Base-by-base conservation (phyloP, 345 rosid genomes). In the Acer campestre region DNA sequence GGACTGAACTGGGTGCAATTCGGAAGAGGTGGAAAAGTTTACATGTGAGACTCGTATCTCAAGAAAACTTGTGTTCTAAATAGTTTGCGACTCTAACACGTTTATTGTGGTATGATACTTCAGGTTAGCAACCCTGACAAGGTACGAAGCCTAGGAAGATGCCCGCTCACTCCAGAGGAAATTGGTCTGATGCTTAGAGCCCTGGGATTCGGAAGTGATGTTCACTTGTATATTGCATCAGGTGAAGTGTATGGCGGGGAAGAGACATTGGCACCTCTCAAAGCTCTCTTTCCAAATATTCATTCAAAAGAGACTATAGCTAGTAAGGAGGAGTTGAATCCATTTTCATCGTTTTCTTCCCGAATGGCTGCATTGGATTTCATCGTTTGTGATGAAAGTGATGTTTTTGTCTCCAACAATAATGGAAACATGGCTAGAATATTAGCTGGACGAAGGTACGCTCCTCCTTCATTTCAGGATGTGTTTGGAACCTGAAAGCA, bases 341-440 rank as follows among this genome's bases (percentile, higher is more conserved):
- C 89, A 10, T 93, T 93, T 78, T 78, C 85, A n/a, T 68, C 89
- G 10, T 92, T 88, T 84, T 93, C 99, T 2, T 92, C 97, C 49
- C 97, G 93, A 46, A 90, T 92, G 98, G 99, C 99, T 80, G 98
- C 98, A 48, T 85, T 95, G 66, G 99, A 95, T 83, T 95, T 90
- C 84, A 89, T 88, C 53, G 99, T 95, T 66, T 95, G 96, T 42
- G 99, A 95, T 72, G 93, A 92, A 84, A 95, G 98, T 75, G 91
- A 92, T 74, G 98, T 93, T 67, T 95, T 92, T 78, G 93, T 91
- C 82, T 86, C 97, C 78, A 95, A 95, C 91, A 95, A 95, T 84
- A 95, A 95, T 48, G 99, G 98, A 22, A 95, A 95, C 92, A 95
- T 93, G 99, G 99, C 95, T 62, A 86, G 87, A 81, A 95, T 95